Evolutionary conservation across 2,329 filamentous ascomycete genomes (phyloP).

Genomic region (Ophiostoma sp.): DNA sequence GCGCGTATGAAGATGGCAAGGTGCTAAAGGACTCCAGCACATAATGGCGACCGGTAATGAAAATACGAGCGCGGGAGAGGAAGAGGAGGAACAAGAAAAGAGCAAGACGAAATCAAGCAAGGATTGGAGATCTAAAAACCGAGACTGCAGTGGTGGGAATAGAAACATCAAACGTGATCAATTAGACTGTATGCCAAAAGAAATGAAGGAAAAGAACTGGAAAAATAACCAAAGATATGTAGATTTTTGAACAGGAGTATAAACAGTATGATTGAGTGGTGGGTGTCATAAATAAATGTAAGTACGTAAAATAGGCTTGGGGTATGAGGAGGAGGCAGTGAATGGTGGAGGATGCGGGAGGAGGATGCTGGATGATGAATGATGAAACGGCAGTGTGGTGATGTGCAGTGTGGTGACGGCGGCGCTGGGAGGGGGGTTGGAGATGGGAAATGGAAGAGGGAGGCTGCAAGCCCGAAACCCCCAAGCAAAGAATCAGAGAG

Average conservation of each 20-base stretch:
- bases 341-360: neutral
- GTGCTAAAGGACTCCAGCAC: neutral
- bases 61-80: neutral
- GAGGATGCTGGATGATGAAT: neutral
- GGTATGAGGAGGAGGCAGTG: neutral
- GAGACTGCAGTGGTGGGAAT: neutral
- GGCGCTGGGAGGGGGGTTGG: neutral
- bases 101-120: neutral
- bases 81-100: neutral
- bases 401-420: neutral
- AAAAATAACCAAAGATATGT: neutral
- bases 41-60: neutral
- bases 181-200: conserved; percentile 1
- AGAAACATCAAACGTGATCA: neutral
- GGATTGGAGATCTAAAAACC: neutral
- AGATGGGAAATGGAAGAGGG: neutral
- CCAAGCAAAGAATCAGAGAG: conserved; percentile 11
- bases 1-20: neutral
- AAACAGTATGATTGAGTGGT: conserved; percentile 24
- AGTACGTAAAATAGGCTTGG: conserved; percentile 19
- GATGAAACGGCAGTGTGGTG: neutral
- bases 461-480: neutral
- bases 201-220: neutral
- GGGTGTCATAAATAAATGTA: conserved; percentile 22
- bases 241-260: conserved; percentile 16